Base-by-base conservation (phyloP, 352 stramenopile species). In the Pythium pectinolyticum region DNA sequence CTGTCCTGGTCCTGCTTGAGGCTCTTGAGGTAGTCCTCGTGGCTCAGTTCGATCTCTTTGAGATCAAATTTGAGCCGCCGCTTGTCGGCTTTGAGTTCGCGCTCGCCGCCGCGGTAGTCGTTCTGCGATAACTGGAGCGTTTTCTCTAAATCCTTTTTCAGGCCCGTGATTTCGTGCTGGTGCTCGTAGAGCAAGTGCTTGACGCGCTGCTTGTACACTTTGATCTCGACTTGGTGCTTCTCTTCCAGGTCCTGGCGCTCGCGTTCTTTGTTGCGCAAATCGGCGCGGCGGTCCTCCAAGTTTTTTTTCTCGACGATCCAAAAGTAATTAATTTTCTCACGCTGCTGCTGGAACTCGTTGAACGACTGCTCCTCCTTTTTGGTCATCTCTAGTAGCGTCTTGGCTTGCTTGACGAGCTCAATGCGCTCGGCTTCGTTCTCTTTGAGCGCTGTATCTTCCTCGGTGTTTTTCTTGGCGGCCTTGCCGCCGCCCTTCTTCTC, bases 221-320 rank as follows among this genome's bases (percentile, higher is more conserved):
- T 98, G 72, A 98, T 97, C 70, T 98, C 95, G 12, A 98, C 91
- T 56, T 97, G 83, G 63, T 98, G 90, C 49, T 97, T 97, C 75
- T 98, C 94, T 51, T 98, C 92, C 12, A 98, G 67, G 63, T 98
- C 94, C 65, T 98, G 93, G 37, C 95, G 79, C 63, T 98, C 94
- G 51, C 94, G 78, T 61, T 98, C 93, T 65, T 98, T 98, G 69
- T 98, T 98, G 45, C 94, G 78, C 39, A 98, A 64, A 63, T 97
- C 86, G 4, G 90, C 87, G 57, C 92, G 95, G 6, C 89, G 88
- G 67, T 98, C 94, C 64, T 98, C 94, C 49, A 98, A 78, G 57
- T 97, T 96, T 66, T 98, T 98, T 76, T 98, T 98, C 69, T 98
- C 94, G 28, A 98, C 90, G 69, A 98, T 98, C 94, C 94, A 98